These are phyloP conservation scores for Psilocybe cubensis DNA, from an alignment of 768 basidiomycete genomes.

Conservation along the genomic window DNA sequence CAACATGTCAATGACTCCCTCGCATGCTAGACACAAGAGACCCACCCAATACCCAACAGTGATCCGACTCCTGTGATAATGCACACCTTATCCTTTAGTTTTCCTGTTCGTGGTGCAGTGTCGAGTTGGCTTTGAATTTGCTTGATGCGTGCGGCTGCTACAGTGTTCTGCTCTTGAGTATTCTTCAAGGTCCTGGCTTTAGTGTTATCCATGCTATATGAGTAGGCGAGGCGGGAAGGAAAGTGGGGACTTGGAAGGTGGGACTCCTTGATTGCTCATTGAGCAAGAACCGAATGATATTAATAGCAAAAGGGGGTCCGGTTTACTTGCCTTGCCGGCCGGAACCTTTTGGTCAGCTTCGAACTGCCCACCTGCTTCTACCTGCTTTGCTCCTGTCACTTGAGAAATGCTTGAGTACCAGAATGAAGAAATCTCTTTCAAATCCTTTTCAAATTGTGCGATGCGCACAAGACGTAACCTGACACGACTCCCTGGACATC, in stretches of 20 bases:
- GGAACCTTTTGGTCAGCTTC: neutral
- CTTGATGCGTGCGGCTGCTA: slow-evolving; percentile 66
- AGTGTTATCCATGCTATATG: slow-evolving; percentile 24
- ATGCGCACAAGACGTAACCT: no score
- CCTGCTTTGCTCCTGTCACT: neutral
- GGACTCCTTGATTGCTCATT: neutral
- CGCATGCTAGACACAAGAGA: neutral
- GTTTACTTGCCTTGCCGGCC: neutral
- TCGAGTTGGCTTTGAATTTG: slow-evolving; percentile 72
- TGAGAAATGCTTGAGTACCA: neutral
- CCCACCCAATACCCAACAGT: slow-evolving; percentile 86
- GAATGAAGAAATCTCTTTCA: no score
- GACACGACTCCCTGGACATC: no score
- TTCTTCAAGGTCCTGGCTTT: slow-evolving; percentile 33
- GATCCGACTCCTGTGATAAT: slow-evolving; percentile 90
- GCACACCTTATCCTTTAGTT: slow-evolving; percentile 79
- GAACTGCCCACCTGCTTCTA: no score
- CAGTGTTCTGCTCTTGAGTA: slow-evolving; percentile 57
- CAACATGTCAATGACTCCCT: slow-evolving; percentile 7
- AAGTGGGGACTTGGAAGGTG: neutral
- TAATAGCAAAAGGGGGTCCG: neutral
- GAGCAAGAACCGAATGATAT: neutral
- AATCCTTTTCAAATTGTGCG: neutral
- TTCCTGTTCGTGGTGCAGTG: slow-evolving; percentile 50
- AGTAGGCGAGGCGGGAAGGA: neutral